Base-by-base conservation (phyloP, 495 filamentous ascomycete genomes). In the Talaromyces liani region DNA sequence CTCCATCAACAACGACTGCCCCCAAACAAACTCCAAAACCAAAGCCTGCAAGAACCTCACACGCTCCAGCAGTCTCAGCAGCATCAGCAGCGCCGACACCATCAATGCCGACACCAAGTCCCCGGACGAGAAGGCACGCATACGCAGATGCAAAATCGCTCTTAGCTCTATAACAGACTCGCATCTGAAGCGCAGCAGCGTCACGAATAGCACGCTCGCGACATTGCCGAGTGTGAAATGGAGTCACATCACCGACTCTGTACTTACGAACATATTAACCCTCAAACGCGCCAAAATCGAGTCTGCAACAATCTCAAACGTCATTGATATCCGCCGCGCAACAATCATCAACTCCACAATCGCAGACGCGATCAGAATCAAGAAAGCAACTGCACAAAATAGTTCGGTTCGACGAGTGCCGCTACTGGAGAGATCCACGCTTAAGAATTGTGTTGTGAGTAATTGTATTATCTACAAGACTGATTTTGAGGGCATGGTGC, bases 61-160 rank as follows among this genome's bases (percentile, higher is more conserved):
- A 8, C 45, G 5, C 45, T 3, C 18, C 45, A 6, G 0, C 45
- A 49, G 45, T 20, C n/a, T 18, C n/a, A 49, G n/a, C 18, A 49
- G 45, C 18, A 49, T 18, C 45, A 49, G 6, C 45, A 49, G 36
- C 36, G 14, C 36, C 36, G 36, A 41, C 22, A 53, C 18, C 47
- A 53, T 18, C 20, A n/a, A 49, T 49, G 12, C 34, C 34, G 34
- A 39, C 24, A 24, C 18, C 49, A 22, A 54, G 12, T 54, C 18
- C 49, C 8, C 53, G 53, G 16, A 29, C 27, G 1, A 5, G 53
- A 56, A 25, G 53, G 29, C 53, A 29, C 20, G 53, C 53, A 56
- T 56, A 56, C 27, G 53, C 53, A 24, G 53, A 56, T 22, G 53
- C 53, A 25, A 56, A 56, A 56, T 56, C 53, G 20, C 20, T 29